phyloP scores from a whole-genome alignment of 1,284 basidiomycete genomes.

The Schizophyllum amplum region DNA sequence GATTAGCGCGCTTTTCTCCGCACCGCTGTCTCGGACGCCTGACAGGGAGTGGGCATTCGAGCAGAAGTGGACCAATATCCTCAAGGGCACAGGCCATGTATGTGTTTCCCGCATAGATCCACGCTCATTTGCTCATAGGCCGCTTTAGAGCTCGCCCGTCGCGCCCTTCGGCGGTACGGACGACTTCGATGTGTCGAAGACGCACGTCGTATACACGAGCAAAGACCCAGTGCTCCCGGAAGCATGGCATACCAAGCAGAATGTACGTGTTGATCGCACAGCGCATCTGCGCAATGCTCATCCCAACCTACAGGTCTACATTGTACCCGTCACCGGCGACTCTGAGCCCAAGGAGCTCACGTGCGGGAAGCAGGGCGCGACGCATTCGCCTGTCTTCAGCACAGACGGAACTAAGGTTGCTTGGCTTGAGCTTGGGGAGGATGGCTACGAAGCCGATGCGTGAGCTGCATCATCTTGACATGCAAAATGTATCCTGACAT shows the following conservation, averaged over 20 bases:
- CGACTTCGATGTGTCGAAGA: conserved; percentile 67
- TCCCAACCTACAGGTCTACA: conserved; percentile 43
- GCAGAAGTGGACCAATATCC: conserved; percentile 45
- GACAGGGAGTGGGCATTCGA: conserved; percentile 48
- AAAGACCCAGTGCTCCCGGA: conserved; percentile 70
- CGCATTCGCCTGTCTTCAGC: conserved; percentile 62
- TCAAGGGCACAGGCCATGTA: conserved; percentile 64
- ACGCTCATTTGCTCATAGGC: conserved; percentile 2
- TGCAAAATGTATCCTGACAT: background rate
- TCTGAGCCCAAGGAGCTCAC: conserved; percentile 60
- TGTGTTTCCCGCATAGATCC: conserved; percentile 17
- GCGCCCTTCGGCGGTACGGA: conserved; percentile 76
- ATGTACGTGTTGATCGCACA: conserved; percentile 33
- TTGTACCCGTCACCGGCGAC: conserved; percentile 45
- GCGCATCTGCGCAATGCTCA: background rate
- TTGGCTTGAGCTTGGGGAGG: conserved; percentile 80
- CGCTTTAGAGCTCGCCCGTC: conserved; percentile 58
- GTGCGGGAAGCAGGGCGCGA: conserved; percentile 77
- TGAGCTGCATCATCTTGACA: conserved; percentile 16
- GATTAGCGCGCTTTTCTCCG: conserved; percentile 59
- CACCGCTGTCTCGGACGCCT: conserved; percentile 39
- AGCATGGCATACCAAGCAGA: conserved; percentile 76
- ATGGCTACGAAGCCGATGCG: conserved; percentile 85
- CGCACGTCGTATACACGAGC: conserved; percentile 72
- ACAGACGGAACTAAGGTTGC: conserved; percentile 63